Base-by-base conservation (phyloP, 768 basidiomycete genomes). In the Hypholoma fasciculare region DNA sequence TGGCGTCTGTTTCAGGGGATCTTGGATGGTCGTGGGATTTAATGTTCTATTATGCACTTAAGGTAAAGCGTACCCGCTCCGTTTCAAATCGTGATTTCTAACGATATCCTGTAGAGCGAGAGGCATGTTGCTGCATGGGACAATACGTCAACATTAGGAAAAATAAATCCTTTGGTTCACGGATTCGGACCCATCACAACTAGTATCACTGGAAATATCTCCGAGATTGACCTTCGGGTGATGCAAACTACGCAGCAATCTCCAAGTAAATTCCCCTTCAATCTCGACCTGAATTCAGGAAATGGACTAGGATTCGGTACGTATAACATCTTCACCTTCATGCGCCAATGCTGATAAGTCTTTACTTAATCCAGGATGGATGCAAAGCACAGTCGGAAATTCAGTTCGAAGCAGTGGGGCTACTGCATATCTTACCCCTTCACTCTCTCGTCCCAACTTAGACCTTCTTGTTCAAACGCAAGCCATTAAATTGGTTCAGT, bases 1-100 rank as follows among this genome's bases (percentile, higher is more conserved):
- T 79, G 67, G 83, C 82, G 0, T 43, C 63, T 2, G 67, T 80
- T 16, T 70, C 75, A 7, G 82, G 78, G 3, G 82, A 85, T 30
- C 51, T 71, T 4, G 74, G 75, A 9, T 88, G 86, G 86, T 65
- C 66, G 1, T 75, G 74, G 74, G 56, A 63, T 16, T 64, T 58
- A 7, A 61, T 77, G 23, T 64, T 70, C 23, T 64, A 62, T 46
- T 76, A 73, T 52, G 63, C 71, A 43, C 36, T 40, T 4, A 72
- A 67, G 65, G 74, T 71, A 34, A 52, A 54, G 34, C 19, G 52
- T 38, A 49, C 8, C 37, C 16, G 19, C 2, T 38, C 7, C 5
- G 46, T 46, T 43, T 14, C 8, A 36, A 9, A 49, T 36, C 13
- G 7, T 17, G 26, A 39, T 50, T 63, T 19, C 66, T 69, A 3